Evolutionary conservation across 2,329 filamentous ascomycete genomes (phyloP).

Genomic region (Phaeomoniella chlamydospora): DNA sequence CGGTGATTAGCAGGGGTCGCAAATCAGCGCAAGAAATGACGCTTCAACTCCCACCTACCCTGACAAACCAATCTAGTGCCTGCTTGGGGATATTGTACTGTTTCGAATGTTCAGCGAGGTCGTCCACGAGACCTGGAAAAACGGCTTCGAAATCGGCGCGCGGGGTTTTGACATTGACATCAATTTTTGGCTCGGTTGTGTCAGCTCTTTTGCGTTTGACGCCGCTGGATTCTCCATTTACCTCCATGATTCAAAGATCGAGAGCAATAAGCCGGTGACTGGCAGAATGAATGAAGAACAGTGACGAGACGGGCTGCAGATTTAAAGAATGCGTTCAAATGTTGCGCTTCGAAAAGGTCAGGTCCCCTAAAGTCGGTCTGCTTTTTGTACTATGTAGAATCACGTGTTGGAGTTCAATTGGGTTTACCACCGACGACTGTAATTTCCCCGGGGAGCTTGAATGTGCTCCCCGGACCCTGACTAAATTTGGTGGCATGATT

Average conservation of each 20-base stretch:
- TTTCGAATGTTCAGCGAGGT: constrained; percentile 63
- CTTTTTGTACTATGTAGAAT: too few species aligned
- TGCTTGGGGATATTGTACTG: constrained; percentile 71
- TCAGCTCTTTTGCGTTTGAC: not conserved
- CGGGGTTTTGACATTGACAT: constrained; percentile 43
- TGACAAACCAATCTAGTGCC: constrained; percentile 75
- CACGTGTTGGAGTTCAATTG: too few species aligned
- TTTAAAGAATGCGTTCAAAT: too few species aligned
- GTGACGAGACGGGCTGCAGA: too few species aligned
- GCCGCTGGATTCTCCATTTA: not conserved
- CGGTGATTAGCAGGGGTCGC: constrained; percentile 2
- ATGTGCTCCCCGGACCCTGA: too few species aligned
- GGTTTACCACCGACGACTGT: too few species aligned
- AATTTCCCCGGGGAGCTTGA: too few species aligned
- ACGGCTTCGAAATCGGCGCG: constrained; percentile 68
- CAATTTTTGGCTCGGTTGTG: not conserved
- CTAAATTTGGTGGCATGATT: too few species aligned
- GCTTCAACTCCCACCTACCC: constrained; percentile 37
- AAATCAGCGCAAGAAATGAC: constrained; percentile 1
- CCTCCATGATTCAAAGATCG: not conserved
- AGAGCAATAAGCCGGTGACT: too few species aligned
- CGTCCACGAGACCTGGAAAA: constrained; percentile 73
- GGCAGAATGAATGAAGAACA: too few species aligned
- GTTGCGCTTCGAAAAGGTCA: too few species aligned
- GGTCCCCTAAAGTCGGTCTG: too few species aligned